phyloP scores from a whole-genome alignment of 768 basidiomycete species.

The Suillus bovinus region DNA sequence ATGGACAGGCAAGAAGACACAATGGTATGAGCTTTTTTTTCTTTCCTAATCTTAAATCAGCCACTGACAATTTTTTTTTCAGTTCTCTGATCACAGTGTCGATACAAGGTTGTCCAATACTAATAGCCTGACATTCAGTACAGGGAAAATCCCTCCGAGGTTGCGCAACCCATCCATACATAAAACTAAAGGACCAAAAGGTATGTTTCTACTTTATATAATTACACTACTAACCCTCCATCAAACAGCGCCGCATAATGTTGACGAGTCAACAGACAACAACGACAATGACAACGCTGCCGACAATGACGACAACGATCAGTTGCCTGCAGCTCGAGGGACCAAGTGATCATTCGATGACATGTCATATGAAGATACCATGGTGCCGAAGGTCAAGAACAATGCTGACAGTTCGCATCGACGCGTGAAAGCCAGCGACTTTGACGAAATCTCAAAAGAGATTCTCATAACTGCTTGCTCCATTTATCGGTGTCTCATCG shows the following conservation, averaged over 20 bases:
- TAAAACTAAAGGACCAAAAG: not conserved
- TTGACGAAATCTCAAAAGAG: constrained; percentile 18
- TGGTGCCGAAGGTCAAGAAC: not conserved
- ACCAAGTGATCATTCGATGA: not conserved
- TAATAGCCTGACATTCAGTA: not conserved
- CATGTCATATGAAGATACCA: not conserved
- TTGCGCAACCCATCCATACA: not conserved
- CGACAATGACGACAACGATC: not conserved
- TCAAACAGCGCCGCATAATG: not conserved
- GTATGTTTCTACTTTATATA: not conserved
- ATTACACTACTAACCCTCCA: not conserved
- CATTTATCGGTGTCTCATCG: constrained; percentile 19
- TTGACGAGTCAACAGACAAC: not conserved
- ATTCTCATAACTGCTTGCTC: constrained; percentile 20
- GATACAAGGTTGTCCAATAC: not conserved
- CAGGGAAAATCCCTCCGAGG: not conserved
- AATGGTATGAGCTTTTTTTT: too few species aligned
- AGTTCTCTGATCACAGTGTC: not conserved
- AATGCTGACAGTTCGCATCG: not conserved
- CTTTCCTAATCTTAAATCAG: too few species aligned
- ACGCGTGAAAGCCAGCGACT: constrained; percentile 18
- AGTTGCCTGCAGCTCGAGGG: not conserved
- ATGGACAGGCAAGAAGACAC: too few species aligned
- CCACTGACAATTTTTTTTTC: not conserved
- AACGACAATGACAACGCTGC: not conserved